Base-by-base conservation (phyloP, 768 basidiomycete genomes). In the Pleurotus pulmonarius region DNA sequence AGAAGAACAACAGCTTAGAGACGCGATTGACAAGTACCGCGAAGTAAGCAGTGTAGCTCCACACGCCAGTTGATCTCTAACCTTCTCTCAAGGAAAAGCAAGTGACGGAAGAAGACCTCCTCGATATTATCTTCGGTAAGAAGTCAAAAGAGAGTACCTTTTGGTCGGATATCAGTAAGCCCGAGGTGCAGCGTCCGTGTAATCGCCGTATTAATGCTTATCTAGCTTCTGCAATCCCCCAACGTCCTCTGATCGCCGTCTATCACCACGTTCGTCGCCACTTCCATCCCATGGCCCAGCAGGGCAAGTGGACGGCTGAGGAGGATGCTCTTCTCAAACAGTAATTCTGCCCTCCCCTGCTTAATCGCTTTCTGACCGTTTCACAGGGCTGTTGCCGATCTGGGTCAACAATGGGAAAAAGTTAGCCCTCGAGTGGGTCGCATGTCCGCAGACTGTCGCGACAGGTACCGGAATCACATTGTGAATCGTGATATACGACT, bases 381-480 rank as follows among this genome's bases (percentile, higher is more conserved):
- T 46, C 49, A 29, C 57, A 93, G 92, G 56, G 88, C 89, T 20
- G 86, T 94, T 15, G 66, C 67, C 5, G 79, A 84, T 47, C 69
- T 85, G 22, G 92, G 92, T 12, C 86, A 88, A 60, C 82, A 85
- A 64, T 94, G 92, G 92, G 87, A 90, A 70, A 88, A 85, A 63
- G 80, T 94, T 44, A 84, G 87, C 64, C 70, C 70, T 43, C 67
- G 76, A 16, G 90, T 94, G 4, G 88, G 88, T 22, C 79, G 92
- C 43, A 86, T 83, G 79, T 83, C 88, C 15, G 75, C 85, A 2
- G 92, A 94, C 66, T 94, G 92, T 69, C 81, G 92, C 8, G 92
- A 94, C 69, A 80, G 92, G 55, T 93, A 86, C 69, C 85, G 92
- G 52, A 94, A 94, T 66, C 88, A 94, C 62, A 80, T 94, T 25